These are phyloP conservation scores for Crotalaria pallida DNA, from an alignment of 306 rosid species.

Conservation along the genomic window DNA sequence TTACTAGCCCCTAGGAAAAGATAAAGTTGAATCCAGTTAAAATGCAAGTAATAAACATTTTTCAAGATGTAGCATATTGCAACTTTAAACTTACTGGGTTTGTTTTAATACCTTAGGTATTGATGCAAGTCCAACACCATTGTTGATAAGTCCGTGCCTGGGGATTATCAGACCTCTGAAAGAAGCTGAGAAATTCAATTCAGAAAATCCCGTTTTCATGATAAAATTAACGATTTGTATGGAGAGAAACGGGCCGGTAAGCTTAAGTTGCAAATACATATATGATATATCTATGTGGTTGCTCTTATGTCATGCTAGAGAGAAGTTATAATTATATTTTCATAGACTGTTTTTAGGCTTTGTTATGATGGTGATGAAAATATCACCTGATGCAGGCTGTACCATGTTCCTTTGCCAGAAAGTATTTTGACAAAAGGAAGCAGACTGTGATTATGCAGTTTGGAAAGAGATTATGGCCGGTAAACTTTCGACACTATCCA, in stretches of 20 bases:
- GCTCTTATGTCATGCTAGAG: not conserved
- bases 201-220: not conserved
- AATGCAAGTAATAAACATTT: not conserved
- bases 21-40: not conserved
- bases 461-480: not conserved
- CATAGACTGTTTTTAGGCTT: not conserved
- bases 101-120: not conserved
- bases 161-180: not conserved
- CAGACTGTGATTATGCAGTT: not conserved
- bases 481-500: not conserved
- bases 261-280: not conserved
- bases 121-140: not conserved
- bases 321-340: not conserved
- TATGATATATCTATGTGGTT: not conserved
- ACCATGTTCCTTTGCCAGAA: not conserved
- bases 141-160: not conserved
- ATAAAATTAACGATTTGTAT: not conserved
- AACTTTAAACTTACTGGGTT: not conserved
- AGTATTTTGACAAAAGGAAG: not conserved
- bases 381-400: not conserved
- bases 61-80: not conserved
- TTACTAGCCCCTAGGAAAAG: not conserved
- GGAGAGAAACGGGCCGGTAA: not conserved
- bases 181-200: not conserved
- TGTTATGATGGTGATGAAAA: not conserved